Evolutionary conservation across 108 stramenopile genomes (phyloP), one percentile per base, ranked within the genome.

Genomic region (Skeletonema marinoi): DNA sequence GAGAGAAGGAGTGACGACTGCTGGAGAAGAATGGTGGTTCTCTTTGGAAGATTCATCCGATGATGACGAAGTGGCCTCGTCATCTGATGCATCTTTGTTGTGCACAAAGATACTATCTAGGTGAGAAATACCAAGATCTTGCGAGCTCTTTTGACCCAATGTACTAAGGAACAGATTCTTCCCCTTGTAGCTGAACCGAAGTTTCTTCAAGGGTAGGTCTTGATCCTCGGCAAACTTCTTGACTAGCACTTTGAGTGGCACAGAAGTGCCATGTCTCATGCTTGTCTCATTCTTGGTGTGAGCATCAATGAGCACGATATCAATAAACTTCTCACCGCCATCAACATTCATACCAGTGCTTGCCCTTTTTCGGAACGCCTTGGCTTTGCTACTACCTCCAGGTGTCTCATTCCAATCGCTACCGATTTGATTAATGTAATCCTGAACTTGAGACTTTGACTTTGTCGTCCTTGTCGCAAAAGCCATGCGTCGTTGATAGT

Each of bases 161-260:
- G 69, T 65, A 32, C 77, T 78, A 14, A 78, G 31, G 46, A 78
- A 78, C 9, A 78, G 41, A 13, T 68, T 78, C 63, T 58, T 70
- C 21, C 60, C 77, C 6, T 78, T 60, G 41, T 70, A 65, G 6
- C 68, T 64, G 38, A 78, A 78, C n/a, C 77, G 69, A 38, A 78
- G 69, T 11, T 58, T 56, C 32, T 68, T 56, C 25, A 78, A 41
- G 1, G 69, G 50, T 9, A 70, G 8, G 4, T 38, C 64, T 7
- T 63, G 35, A 29, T 70, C 69, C 3, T 78, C 77, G 21, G 77
- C 62, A 65, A 64, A 78, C 31, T 65, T 25, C n/a, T 70, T 64
- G 21, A 78, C 46, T 4, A 78, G 69, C 16, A 68, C 4, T 39
- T 78, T 78, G 6, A 78, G 63, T 12, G 75, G 58, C 19, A 58